Base-by-base conservation (phyloP, 345 rosid species). In the Melastoma malabathricum region DNA sequence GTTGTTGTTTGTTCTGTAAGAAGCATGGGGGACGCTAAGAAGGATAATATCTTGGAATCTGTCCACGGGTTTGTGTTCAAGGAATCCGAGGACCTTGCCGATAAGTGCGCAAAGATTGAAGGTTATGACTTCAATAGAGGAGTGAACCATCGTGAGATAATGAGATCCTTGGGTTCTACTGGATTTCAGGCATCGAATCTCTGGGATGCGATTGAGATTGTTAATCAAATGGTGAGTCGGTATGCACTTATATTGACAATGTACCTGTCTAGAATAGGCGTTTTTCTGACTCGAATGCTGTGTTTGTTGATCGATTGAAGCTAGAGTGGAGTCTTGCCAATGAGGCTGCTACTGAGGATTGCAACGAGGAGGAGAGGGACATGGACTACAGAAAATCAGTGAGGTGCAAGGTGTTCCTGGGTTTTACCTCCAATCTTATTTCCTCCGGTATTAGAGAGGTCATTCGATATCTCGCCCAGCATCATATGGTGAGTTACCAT, bases 181-280 rank as follows among this genome's bases (percentile, higher is more conserved):
- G 98, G 95, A 7, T 92, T 87, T 63, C 98, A 92, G 69, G 97
- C 95, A 51, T 81, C 98, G n/a, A 87, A 92, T 59, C 80, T 92
- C 46, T 95, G 95, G 0, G 94, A 87, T 45, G 94, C 95, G 51
- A 81, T 92, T 31, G 67, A 72, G 53, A 53, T 69, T 54, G 95
- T 88, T 60, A 84, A 87, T 61, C 76, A 76, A 51, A 92, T 88
- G 97, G 97, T 90, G 50, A 6, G 73, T 62, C 59, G 29, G 18
- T 15, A 57, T 12, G 46, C 20, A 13, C 55, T 41, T 5, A 43
- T 34, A 17, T 16, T 31, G 54, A 16, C 14, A 5, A 27, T n/a
- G 20, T 22, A 3, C 15, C 16, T 19, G 44, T 51, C 19, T 34
- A 1, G 41, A 34, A 6, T 34, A 6, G 41, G 12, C 2, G 13